These are phyloP conservation scores for Thielaviopsis euricoi DNA, from an alignment of 2,329 filamentous ascomycete genomes.

Conservation along the genomic window DNA sequence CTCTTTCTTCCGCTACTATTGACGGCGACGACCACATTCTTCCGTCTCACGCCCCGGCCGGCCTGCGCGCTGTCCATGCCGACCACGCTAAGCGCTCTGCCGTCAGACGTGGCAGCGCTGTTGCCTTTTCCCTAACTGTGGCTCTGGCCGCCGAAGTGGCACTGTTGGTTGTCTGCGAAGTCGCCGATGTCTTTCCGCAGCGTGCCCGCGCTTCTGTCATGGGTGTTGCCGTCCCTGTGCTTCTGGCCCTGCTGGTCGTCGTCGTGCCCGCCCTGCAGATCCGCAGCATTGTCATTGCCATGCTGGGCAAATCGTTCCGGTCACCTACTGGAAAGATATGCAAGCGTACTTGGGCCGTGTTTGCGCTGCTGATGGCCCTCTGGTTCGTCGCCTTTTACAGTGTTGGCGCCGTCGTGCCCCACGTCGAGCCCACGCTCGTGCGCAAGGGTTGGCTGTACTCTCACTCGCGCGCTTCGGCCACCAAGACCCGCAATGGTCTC, in stretches of 20 bases:
- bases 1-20: constrained; percentile 29
- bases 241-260: constrained; percentile 57
- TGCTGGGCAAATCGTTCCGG: constrained; percentile 43
- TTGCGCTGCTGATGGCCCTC: constrained; percentile 40
- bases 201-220: constrained; percentile 52
- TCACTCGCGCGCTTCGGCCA: constrained; percentile 8
- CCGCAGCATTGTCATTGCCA: constrained; percentile 38
- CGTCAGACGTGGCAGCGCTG: constrained; percentile 35
- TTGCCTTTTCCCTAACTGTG: constrained; percentile 61
- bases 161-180: constrained; percentile 70
- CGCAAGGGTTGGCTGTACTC: constrained; percentile 5
- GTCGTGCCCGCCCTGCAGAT: constrained; percentile 68
- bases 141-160: constrained; percentile 62
- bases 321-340: constrained; percentile 1
- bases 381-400: constrained; percentile 71
- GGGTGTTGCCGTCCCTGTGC: constrained; percentile 48
- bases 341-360: constrained; percentile 38
- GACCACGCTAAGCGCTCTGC: constrained; percentile 38
- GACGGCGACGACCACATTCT: constrained; percentile 46
- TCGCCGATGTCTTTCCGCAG: constrained; percentile 56
- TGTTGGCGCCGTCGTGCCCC: constrained; percentile 46
- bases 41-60: constrained; percentile 43
- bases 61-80: constrained; percentile 40
- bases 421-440: constrained; percentile 15
- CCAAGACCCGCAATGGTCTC: constrained; percentile 17